Conservation (phyloP, 2,329 filamentous ascomycete genomes). For the Hymenoscyphus scutula region DNA sequence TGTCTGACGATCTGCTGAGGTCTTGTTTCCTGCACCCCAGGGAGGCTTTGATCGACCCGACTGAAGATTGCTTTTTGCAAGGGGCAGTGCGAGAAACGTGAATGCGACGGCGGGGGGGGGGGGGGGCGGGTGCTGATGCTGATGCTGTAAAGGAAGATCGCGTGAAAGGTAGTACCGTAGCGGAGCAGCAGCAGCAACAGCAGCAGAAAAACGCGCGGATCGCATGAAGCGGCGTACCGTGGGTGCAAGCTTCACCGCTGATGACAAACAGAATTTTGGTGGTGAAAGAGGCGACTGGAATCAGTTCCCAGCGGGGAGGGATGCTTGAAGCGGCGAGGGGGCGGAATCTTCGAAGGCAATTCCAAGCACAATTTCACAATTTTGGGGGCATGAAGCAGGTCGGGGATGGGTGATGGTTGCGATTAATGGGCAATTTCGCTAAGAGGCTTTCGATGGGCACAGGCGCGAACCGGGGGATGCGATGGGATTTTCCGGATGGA, state of each 20-base stretch:
- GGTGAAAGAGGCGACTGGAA: background rate
- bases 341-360: background rate
- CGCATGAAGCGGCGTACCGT: slow-evolving; percentile 23
- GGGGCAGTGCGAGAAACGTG: background rate
- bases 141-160: slow-evolving; percentile 3
- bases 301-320: background rate
- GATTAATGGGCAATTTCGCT: slow-evolving; percentile 15
- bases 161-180: background rate
- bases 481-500: background rate
- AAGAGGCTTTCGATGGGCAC: background rate
- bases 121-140: too few species aligned
- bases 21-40: slow-evolving; percentile 8
- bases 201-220: slow-evolving; percentile 25
- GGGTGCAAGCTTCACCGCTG: slow-evolving; percentile 26
- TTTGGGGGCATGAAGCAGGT: slow-evolving; percentile 6
- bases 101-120: background rate
- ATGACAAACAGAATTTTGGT: background rate
- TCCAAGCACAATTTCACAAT: background rate
- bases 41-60: slow-evolving; percentile 1
- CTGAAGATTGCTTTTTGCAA: background rate
- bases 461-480: background rate
- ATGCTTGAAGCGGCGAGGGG: slow-evolving; percentile 13
- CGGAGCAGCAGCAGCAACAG: slow-evolving; percentile 13
- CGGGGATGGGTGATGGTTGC: slow-evolving; percentile 4
- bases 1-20: slow-evolving; percentile 6